Evolutionary conservation across 2,329 filamentous ascomycete species (phyloP), one percentile per base, ranked within the genome.

Genomic region (Waltergamsia citrina): DNA sequence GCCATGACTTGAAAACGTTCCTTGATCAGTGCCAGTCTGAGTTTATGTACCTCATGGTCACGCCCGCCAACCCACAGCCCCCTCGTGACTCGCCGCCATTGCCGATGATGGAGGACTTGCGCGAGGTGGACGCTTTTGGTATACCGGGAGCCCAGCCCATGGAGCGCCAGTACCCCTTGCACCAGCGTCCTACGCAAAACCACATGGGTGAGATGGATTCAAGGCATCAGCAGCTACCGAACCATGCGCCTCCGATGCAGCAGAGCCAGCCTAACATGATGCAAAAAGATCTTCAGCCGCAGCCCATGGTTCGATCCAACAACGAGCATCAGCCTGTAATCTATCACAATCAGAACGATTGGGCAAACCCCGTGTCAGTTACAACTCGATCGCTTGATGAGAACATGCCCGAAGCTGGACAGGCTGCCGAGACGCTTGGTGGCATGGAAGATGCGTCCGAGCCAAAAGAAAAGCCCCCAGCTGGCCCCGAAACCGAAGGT

Each of bases 41-140:
- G 48, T 78, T 81, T 39, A 77, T 75, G 41, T 81, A 81, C 46
- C 63, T 81, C 11, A 78, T 81, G 75, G 68, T 78, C 33, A 74
- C 75, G 1, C 76, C 76, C 2, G 75, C 76, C 26, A 81, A 81
- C 51, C 76, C 76, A 4, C 58, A 71, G 27, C 76, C 76, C 2
- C 76, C 75, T n/a, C 67, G 76, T 50, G 76, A 79, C 17, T 75
- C 73, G 2, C 71, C 71, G 5, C 71, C 67, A 3, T 50, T 76
- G 9, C 72, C 72, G 8, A 60, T 74, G 27, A 65, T 75, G 18
- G 75, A 78, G 32, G 74, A 78, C 35, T 43, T 76, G n/a, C 59
- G 69, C 32, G 71, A 78, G 37, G 62, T 61, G 21, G 74, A 71
- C 27, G 52, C 54, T 5, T 75, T 69, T 37, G 65, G 63, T 16